Evolutionary conservation across 2,329 filamentous ascomycete genomes (phyloP).

Genomic region (Fusarium sp.): DNA sequence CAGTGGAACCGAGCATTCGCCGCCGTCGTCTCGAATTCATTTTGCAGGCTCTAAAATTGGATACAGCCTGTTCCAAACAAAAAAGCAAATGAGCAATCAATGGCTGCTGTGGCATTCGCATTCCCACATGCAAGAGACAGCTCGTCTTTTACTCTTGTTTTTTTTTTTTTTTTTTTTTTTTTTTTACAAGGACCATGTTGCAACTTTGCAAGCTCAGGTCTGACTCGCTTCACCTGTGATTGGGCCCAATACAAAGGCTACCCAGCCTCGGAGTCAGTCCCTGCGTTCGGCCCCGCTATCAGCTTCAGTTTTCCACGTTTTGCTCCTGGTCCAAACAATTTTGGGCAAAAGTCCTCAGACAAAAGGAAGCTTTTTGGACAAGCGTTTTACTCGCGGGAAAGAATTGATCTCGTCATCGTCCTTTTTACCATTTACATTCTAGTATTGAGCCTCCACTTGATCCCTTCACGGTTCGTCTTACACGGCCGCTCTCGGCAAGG

Average conservation of each 20-base stretch:
- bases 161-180: neutral
- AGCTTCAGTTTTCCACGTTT: conserved; percentile 37
- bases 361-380: conserved; percentile 33
- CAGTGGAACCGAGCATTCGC: conserved; percentile 42
- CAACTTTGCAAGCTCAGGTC: conserved; percentile 37
- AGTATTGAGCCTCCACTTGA: conserved; percentile 35
- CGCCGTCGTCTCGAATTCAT: conserved; percentile 38
- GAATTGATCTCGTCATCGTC: conserved; percentile 49
- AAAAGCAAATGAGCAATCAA: conserved; percentile 3
- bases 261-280: conserved; percentile 42
- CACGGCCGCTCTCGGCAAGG: conserved; percentile 48
- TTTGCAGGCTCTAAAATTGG: conserved; percentile 18
- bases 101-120: conserved; percentile 33
- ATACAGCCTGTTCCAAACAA: conserved; percentile 16
- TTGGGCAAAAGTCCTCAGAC: conserved; percentile 33
- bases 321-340: conserved; percentile 26
- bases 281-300: conserved; percentile 45
- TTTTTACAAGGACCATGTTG: conserved; percentile 15
- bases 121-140: conserved; percentile 44
- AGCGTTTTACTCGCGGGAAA: conserved; percentile 40
- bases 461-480: conserved; percentile 34
- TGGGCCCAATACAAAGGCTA: conserved; percentile 33
- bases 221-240: conserved; percentile 46
- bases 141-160: conserved; percentile 13
- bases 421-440: conserved; percentile 30